Conservation (phyloP, 345 rosid genomes). For the Clausena lansium region DNA sequence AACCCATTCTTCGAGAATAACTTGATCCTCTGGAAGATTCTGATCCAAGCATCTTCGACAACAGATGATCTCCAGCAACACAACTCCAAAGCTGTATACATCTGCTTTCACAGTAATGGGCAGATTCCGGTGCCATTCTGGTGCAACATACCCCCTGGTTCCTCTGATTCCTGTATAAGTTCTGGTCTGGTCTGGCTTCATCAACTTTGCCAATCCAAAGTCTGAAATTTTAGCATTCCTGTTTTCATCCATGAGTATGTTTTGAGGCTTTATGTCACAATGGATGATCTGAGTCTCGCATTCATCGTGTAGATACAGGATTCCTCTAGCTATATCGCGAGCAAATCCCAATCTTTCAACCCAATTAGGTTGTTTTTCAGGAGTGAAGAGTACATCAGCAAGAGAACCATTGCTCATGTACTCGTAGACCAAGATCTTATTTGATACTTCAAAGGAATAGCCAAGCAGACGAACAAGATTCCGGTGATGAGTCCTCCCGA, state of each 20-base stretch:
- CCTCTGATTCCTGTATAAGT: slow-evolving; percentile 26
- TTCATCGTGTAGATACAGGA: slow-evolving; percentile 28
- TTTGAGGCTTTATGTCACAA: slow-evolving; percentile 34
- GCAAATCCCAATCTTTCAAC: slow-evolving; percentile 21
- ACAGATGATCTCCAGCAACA: slow-evolving; percentile 29
- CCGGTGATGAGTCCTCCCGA: slow-evolving; percentile 31
- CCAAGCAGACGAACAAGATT: slow-evolving; percentile 28
- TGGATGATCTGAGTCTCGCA: slow-evolving; percentile 33
- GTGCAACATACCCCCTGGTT: slow-evolving; percentile 30
- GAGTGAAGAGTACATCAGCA: slow-evolving; percentile 22
- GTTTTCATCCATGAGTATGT: slow-evolving; percentile 25
- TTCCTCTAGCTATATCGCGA: slow-evolving; percentile 27
- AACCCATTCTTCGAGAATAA: slow-evolving; percentile 27
- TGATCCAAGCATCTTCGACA: slow-evolving; percentile 6
- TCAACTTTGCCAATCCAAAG: slow-evolving; percentile 32
- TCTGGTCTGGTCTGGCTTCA: slow-evolving; percentile 31
- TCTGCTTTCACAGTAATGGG: slow-evolving; percentile 34
- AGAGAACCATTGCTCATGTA: slow-evolving; percentile 36
- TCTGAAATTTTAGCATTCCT: slow-evolving; percentile 25
- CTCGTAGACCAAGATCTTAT: slow-evolving; percentile 28
- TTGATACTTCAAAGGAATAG: slow-evolving; percentile 20
- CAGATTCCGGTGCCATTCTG: slow-evolving; percentile 28
- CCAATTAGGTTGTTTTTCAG: slow-evolving; percentile 14
- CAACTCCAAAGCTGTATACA: slow-evolving; percentile 34
- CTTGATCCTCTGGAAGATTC: slow-evolving; percentile 6